Evolutionary conservation across 2,329 filamentous ascomycete species (phyloP).

Genomic region (Hypoxylon sp.): DNA sequence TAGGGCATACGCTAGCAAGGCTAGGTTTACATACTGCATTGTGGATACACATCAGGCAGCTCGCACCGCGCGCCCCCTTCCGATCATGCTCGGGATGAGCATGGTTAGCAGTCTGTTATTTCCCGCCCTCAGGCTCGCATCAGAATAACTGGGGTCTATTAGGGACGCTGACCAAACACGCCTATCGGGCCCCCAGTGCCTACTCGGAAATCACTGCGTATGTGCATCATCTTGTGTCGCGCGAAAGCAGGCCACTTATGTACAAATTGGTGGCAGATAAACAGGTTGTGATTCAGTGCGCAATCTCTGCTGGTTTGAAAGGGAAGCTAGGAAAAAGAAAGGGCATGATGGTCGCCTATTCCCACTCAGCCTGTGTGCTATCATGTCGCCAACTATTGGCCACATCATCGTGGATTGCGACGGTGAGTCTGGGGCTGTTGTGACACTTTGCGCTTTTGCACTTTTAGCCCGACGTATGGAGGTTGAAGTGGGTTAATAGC

Average conservation of each 20-base stretch:
- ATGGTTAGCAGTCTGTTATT: constrained; percentile 5
- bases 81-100: constrained; percentile 13
- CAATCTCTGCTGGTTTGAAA: constrained; percentile 17
- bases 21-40: background rate
- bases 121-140: constrained; percentile 3
- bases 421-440: constrained; percentile 30
- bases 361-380: constrained; percentile 21
- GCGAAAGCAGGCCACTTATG: constrained; percentile 2
- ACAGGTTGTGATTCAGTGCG: constrained; percentile 16
- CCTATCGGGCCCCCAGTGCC: constrained; percentile 6
- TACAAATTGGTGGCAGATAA: constrained; percentile 8
- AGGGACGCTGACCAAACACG: background rate
- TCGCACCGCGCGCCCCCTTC: constrained; percentile 34
- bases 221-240: background rate
- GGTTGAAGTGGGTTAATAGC: constrained; percentile 41
- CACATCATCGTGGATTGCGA: constrained; percentile 16
- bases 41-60: constrained; percentile 33
- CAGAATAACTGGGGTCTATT: background rate
- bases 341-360: constrained; percentile 18
- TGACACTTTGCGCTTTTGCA: constrained; percentile 36
- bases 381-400: constrained; percentile 32
- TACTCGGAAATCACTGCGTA: background rate
- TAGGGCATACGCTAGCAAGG: constrained; percentile 5
- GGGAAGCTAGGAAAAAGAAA: constrained; percentile 11
- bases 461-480: constrained; percentile 36